phyloP scores from a whole-genome alignment of 2,329 filamentous ascomycete genomes.

The Sporothrix variecibatus region DNA sequence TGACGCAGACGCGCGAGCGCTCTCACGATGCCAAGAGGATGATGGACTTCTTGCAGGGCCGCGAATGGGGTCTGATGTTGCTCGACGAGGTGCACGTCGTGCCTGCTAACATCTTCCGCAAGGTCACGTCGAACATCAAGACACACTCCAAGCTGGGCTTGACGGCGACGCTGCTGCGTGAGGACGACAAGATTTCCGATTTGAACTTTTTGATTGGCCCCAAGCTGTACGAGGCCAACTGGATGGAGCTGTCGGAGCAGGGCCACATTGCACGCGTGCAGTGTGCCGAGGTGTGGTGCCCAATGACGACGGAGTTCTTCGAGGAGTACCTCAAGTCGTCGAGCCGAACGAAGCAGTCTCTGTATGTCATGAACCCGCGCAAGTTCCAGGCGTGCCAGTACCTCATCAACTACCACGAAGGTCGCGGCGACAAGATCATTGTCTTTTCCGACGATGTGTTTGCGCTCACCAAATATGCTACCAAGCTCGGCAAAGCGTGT shows the following conservation, averaged over 20 bases:
- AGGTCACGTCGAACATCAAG: conserved; percentile 89
- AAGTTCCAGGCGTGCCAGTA: conserved; percentile 98
- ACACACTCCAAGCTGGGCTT: conserved; percentile 93
- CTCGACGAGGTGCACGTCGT: conserved; percentile 98
- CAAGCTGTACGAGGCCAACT: conserved; percentile 97
- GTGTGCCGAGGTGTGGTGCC: conserved; percentile 98
- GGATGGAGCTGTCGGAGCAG: conserved; percentile 97
- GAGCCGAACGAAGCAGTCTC: conserved; percentile 42
- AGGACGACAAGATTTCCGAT: conserved; percentile 98
- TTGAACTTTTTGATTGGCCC: conserved; percentile 96
- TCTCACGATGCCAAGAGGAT: conserved; percentile 95
- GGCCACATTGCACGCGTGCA: conserved; percentile 97
- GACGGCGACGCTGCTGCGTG: conserved; percentile 88
- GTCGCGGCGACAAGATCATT: conserved; percentile 93
- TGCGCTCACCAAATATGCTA: conserved; percentile 81
- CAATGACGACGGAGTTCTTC: conserved; percentile 98
- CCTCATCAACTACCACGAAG: conserved; percentile 96
- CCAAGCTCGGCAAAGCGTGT: conserved; percentile 80
- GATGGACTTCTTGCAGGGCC: conserved; percentile 87
- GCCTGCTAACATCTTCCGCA: conserved; percentile 92
- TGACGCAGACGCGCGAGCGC: conserved; percentile 84
- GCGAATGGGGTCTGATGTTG: conserved; percentile 97
- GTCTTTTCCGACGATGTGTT: conserved; percentile 98
- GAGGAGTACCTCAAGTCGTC: conserved; percentile 72
- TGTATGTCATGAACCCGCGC: conserved; percentile 96